These are phyloP conservation scores for Rugonectria rugulosa DNA, from an alignment of 2,329 filamentous ascomycete genomes.

Conservation along the genomic window DNA sequence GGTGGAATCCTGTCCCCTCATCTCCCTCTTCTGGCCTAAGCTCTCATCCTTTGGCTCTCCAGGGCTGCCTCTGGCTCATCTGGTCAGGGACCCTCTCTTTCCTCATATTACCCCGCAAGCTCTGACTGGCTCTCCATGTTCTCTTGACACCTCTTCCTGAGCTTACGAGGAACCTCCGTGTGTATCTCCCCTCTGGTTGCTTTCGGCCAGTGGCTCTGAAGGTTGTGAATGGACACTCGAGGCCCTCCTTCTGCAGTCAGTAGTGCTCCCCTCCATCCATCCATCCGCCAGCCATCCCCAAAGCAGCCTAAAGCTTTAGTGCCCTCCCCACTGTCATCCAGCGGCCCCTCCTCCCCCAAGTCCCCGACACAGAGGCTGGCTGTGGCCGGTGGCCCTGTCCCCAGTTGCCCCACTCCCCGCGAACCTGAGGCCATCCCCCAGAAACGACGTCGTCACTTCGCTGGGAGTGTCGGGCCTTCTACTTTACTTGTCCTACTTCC, in stretches of 20 bases:
- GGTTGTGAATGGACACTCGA: neutral
- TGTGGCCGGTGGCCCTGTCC: conserved; percentile 5
- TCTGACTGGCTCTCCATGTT: conserved; percentile 7
- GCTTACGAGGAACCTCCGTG: neutral
- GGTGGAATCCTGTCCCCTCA: neutral
- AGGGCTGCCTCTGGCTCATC: neutral
- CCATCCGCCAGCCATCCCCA: neutral
- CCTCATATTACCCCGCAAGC: conserved; percentile 18
- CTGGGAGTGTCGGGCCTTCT: too few species aligned
- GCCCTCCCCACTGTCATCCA: conserved; percentile 1
- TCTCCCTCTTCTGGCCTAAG: too few species aligned
- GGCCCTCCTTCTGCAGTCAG: neutral
- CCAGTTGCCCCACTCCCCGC: conserved; percentile 13
- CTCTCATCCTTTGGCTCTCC: neutral
- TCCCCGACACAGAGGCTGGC: conserved; percentile 10
- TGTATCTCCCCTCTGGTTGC: neutral
- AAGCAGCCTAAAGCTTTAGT: conserved; percentile 6
- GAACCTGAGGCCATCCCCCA: conserved; percentile 22
- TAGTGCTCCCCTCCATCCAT: neutral
- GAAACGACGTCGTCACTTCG: conserved; percentile 11
- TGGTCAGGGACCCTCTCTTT: neutral
- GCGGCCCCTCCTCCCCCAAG: conserved; percentile 6
- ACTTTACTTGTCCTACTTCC: conserved; percentile 13
- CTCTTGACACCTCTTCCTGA: neutral
- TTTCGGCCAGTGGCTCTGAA: neutral